phyloP scores from a whole-genome alignment of 495 filamentous ascomycete species.

The Cercophora newfieldiana region DNA sequence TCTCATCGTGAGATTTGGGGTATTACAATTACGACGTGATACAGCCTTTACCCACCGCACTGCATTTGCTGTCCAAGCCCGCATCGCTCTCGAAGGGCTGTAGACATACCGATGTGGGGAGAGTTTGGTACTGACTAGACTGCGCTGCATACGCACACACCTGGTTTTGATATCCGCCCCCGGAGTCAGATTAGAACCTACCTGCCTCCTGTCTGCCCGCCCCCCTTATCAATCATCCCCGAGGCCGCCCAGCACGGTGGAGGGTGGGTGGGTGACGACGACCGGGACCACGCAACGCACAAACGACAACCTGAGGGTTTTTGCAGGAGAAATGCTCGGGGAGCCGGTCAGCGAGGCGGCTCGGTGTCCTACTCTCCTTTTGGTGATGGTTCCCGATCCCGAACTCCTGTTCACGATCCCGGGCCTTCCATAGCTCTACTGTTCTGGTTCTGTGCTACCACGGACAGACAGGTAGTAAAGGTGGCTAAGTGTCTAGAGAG shows the following conservation, averaged over 20 bases:
- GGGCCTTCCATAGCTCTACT: neutral
- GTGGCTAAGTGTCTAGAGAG: neutral
- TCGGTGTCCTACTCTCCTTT: neutral
- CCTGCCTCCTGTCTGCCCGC: too few species aligned
- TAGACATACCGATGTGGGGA: too few species aligned
- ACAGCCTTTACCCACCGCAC: neutral
- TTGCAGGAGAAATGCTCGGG: neutral
- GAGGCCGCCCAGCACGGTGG: neutral
- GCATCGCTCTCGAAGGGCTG: too few species aligned
- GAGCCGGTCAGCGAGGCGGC: neutral
- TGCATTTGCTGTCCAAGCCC: neutral
- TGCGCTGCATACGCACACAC: neutral
- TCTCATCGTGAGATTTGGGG: neutral
- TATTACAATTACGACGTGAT: neutral
- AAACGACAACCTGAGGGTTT: neutral
- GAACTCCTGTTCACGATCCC: neutral
- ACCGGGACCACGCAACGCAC: neutral
- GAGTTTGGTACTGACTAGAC: neutral
- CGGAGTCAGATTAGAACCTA: neutral
- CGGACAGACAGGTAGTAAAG: too few species aligned
- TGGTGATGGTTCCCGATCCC: neutral
- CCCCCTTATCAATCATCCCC: neutral
- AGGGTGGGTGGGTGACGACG: neutral
- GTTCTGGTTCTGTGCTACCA: neutral
- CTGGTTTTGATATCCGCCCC: neutral